A percentile compares a stretch with the other conserved stretches of the same genome.
phyloP scores from a whole-genome alignment of 164 flowering plant genomes.

The Chloranthus sessilifolius region DNA sequence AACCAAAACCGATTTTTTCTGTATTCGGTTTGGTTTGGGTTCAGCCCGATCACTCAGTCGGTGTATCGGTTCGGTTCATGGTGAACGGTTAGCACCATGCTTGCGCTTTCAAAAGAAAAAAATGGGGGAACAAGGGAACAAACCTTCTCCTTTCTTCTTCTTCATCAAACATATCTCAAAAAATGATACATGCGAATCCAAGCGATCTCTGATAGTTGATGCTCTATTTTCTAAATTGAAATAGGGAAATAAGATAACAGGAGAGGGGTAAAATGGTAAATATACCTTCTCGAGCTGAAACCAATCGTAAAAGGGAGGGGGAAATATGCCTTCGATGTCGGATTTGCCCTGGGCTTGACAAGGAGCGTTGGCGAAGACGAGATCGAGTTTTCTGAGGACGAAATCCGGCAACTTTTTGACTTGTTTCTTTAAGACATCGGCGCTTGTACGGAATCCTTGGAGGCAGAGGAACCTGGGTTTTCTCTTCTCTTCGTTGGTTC shows the following conservation, averaged over 20 bases:
- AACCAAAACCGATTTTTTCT: too few relatives aligned
- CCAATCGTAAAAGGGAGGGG: constrained; percentile 92
- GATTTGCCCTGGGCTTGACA: constrained; percentile 61
- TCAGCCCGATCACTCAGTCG: too few relatives aligned
- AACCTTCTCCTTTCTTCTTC: too few relatives aligned
- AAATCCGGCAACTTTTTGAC: constrained; percentile 57
- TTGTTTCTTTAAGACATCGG: constrained; percentile 50
- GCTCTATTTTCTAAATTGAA: too few relatives aligned
- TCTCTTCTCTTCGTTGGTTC: constrained; percentile 11
- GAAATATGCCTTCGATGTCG: constrained; percentile 73
- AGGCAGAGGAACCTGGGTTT: constrained; percentile 67
- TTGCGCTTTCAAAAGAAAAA: too few relatives aligned
- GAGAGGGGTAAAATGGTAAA: background rate
- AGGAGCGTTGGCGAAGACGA: constrained; percentile 62
- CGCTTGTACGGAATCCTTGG: constrained; percentile 81
- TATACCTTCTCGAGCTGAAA: constrained; percentile 68
- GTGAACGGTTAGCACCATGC: too few relatives aligned
- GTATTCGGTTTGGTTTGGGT: too few relatives aligned
- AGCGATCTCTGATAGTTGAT: too few relatives aligned
- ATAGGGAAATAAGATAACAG: background rate
- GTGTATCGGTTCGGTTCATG: too few relatives aligned
- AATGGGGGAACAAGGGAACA: too few relatives aligned
- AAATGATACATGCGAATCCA: too few relatives aligned
- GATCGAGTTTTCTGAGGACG: constrained; percentile 46
- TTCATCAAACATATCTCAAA: too few relatives aligned